Evolutionary conservation across 495 filamentous ascomycete species (phyloP), one percentile per base, ranked within the genome.

Genomic region (Xylaria cubensis): DNA sequence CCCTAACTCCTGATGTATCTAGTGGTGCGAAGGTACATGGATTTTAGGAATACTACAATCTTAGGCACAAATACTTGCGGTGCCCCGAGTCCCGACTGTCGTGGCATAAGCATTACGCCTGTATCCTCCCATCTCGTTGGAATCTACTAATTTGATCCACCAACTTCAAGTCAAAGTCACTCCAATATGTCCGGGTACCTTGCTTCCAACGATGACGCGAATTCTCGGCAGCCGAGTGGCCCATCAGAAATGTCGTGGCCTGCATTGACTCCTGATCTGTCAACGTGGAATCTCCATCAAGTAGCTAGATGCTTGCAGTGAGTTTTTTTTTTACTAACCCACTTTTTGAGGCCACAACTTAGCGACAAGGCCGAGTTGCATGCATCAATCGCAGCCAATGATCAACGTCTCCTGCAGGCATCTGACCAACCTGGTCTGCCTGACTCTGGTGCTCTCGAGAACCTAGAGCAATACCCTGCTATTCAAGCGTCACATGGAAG

Each of bases 301-400:
- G 24, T 6, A 29, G 26, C 26, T 32, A 26, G 2, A 56, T 24
- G 24, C 12, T 29, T 32, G 24, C 53, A 56, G 53, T 56, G 13
- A 56, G 50, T 56, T 56, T 50, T 56, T 56, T 56, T 56, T 32
- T 56, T 56, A 56, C 53, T 56, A n/a, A 56, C 53, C 53, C 24
- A 3, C 53, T 17, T 56, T 56, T 56, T 56, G 53, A 56, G 53
- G 53, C 53, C 53, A 56, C 53, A 56, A 56, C 51, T n/a, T n/a
- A n/a, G n/a, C n/a, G n/a, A n/a, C n/a, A n/a, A n/a, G n/a, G n/a
- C n/a, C n/a, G n/a, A n/a, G n/a, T n/a, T n/a, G n/a, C n/a, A n/a
- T n/a, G n/a, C n/a, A n/a, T n/a, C n/a, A n/a, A n/a, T n/a, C n/a
- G n/a, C n/a, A n/a, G n/a, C n/a, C 50, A 24, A 53, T 8, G 50